phyloP scores from a whole-genome alignment of 139 green algal species.

The Raphidocelis subcapitata region DNA sequence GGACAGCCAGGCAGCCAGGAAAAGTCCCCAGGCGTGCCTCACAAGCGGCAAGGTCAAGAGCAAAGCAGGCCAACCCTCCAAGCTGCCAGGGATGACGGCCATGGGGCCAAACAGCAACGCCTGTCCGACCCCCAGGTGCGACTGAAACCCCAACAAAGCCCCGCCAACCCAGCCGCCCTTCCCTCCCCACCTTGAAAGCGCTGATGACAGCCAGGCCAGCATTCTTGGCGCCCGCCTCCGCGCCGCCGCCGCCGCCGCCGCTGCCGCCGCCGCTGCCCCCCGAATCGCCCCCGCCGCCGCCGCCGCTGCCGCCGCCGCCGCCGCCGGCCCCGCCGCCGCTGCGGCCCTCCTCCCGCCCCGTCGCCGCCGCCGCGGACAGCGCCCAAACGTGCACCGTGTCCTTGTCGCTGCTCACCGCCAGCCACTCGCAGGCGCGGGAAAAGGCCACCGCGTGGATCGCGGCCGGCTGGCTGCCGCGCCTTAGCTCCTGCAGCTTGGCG shows the following conservation, averaged over 20 bases:
- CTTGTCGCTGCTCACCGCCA: constrained; percentile 90
- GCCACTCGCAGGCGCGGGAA: constrained; percentile 68
- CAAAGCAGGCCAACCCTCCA: too few species aligned
- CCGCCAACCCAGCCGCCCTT: too few species aligned
- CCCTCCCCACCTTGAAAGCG: background rate
- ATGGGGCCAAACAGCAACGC: too few species aligned
- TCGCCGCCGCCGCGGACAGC: constrained; percentile 59
- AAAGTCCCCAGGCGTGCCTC: too few species aligned
- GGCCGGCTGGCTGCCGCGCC: constrained; percentile 84
- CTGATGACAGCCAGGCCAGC: background rate
- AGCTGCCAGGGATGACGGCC: too few species aligned
- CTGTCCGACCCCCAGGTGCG: too few species aligned
- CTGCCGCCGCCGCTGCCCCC: constrained; percentile 10
- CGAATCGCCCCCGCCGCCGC: background rate
- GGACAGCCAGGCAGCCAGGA: too few species aligned
- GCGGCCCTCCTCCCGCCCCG: constrained; percentile 12
- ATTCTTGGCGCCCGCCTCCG: background rate
- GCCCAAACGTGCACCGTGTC: constrained; percentile 89
- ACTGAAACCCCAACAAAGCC: too few species aligned
- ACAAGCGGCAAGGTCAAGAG: too few species aligned
- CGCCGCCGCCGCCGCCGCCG: background rate
- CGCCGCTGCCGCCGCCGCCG: background rate
- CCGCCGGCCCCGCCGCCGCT: background rate
- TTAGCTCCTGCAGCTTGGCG: constrained; percentile 84
- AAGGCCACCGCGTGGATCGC: constrained; percentile 88